A percentile compares a stretch with the other conserved stretches of the same genome.
Conservation (phyloP, 2,329 filamentous ascomycete genomes). For the Trichocomaceae sp. region DNA sequence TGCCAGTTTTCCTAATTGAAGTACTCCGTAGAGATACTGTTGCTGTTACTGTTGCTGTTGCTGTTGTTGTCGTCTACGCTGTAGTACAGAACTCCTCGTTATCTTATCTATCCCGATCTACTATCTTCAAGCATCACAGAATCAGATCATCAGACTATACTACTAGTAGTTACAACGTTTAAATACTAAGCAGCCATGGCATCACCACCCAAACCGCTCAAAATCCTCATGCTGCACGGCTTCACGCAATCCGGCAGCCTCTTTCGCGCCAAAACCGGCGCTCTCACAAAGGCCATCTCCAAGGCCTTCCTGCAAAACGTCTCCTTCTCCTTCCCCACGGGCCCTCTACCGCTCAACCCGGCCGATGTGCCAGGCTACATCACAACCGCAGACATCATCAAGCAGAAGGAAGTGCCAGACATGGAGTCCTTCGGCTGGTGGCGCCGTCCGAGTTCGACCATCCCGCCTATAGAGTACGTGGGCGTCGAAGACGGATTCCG, state of each 20-base stretch:
- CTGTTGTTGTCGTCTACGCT: too few species aligned
- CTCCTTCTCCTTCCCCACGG: conserved; percentile 62
- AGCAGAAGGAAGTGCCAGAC: conserved; percentile 35
- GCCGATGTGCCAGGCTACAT: conserved; percentile 64
- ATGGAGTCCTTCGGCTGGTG: conserved; percentile 81
- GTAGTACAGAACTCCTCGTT: too few species aligned
- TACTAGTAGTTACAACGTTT: too few species aligned
- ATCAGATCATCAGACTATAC: too few species aligned
- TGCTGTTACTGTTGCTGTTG: too few species aligned
- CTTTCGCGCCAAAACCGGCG: conserved; percentile 84
- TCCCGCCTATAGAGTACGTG: conserved; percentile 54
- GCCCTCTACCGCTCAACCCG: conserved; percentile 55
- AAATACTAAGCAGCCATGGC: too few species aligned
- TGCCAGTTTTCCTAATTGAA: too few species aligned
- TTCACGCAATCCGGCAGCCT: conserved; percentile 84
- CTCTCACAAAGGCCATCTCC: conserved; percentile 69
- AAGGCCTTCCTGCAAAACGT: conserved; percentile 64
- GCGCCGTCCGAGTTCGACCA: conserved; percentile 51
- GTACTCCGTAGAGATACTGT: too few species aligned
- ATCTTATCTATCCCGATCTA: too few species aligned
- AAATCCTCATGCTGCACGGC: conserved; percentile 75
- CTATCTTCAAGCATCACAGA: too few species aligned
- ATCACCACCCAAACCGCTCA: conserved; percentile 31
- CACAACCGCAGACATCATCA: conserved; percentile 37
- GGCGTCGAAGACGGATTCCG: conserved; percentile 63